phyloP scores from a whole-genome alignment of 441 rosid species.

The Dalechampia spathulata region DNA sequence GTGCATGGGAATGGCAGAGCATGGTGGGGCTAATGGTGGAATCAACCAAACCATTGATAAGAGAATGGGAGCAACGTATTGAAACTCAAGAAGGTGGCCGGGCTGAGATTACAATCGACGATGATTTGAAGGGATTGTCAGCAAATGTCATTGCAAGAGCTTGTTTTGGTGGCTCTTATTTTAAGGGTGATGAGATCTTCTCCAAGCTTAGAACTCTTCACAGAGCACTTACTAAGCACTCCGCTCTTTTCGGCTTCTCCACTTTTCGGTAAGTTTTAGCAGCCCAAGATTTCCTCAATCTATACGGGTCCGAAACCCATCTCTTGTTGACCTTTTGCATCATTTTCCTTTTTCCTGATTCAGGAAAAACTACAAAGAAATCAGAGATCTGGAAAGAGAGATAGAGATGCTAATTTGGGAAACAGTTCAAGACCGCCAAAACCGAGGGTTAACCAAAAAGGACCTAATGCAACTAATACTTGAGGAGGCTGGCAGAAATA shows the following conservation, averaged over 20 bases:
- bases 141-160: conserved; percentile 73
- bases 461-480: conserved; percentile 56
- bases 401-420: no score
- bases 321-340: no score
- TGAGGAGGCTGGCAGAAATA: conserved; percentile 35
- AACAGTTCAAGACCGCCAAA: no score
- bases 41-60: conserved; percentile 43
- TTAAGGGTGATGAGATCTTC: conserved; percentile 61
- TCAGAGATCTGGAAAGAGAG: no score
- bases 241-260: conserved; percentile 42
- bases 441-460: conserved; percentile 7
- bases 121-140: conserved; percentile 52
- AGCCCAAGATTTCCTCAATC: no score
- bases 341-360: no score
- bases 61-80: conserved; percentile 47
- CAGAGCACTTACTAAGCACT: conserved; percentile 36
- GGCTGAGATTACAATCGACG: conserved; percentile 60
- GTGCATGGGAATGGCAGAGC: conserved; percentile 23
- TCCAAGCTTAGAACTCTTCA: conserved; percentile 68
- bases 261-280: conserved; percentile 26
- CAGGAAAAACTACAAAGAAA: no score
- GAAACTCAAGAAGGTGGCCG: conserved; percentile 25
- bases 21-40: conserved; percentile 77
- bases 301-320: no score
- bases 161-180: conserved; percentile 69